These are phyloP conservation scores for Dioszegia crocea DNA, from an alignment of 768 basidiomycete genomes.

Conservation along the genomic window DNA sequence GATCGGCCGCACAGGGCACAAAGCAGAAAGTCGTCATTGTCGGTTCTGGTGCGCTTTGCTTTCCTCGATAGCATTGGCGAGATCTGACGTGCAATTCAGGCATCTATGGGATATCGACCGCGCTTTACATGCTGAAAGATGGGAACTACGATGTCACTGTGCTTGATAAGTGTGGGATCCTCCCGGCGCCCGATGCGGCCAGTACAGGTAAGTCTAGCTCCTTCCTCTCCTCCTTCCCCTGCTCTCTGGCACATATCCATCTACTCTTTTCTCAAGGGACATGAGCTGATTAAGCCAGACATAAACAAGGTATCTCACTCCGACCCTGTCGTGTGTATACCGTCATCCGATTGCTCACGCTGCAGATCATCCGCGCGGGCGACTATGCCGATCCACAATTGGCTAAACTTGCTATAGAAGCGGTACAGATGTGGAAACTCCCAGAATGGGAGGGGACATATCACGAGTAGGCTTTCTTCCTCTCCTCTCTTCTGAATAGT, in stretches of 20 bases:
- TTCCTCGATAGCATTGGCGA: not conserved
- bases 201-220: constrained; percentile 53
- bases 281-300: constrained; percentile 16
- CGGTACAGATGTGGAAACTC: constrained; percentile 69
- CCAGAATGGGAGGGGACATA: constrained; percentile 58
- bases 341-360: not conserved
- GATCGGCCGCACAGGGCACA: too few relatives aligned
- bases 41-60: constrained; percentile 25
- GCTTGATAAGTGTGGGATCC: constrained; percentile 63
- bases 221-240: constrained; percentile 44
- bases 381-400: constrained; percentile 54
- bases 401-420: constrained; percentile 66
- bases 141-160: constrained; percentile 69
- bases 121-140: constrained; percentile 63
- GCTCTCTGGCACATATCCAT: too few relatives aligned
- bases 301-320: constrained; percentile 29
- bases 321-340: not conserved
- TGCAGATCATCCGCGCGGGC: constrained; percentile 47
- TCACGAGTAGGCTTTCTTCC: constrained; percentile 62
- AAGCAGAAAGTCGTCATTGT: constrained; percentile 36
- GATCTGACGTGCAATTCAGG: constrained; percentile 17
- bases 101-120: constrained; percentile 82
- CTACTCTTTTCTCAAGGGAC: too few relatives aligned
- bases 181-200: constrained; percentile 81
- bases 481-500: not conserved